Evolutionary conservation across 352 stramenopile genomes (phyloP), one percentile per base, ranked within the genome.

Genomic region (Globisporangium solare): DNA sequence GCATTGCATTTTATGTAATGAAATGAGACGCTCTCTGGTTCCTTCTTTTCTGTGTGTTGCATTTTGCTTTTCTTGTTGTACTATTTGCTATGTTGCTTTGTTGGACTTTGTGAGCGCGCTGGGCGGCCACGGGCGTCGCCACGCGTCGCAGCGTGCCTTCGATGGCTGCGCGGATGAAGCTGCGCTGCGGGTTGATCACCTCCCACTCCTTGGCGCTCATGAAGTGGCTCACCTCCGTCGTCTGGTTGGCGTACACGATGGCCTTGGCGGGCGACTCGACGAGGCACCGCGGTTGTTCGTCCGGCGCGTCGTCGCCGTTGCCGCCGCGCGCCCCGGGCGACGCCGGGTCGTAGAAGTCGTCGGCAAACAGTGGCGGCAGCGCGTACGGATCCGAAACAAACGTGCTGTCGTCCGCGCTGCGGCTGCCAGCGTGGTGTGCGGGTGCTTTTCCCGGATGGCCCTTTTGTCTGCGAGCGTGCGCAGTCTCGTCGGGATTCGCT

Each of bases 121-220:
- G 27, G 8, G 32, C 52, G 21, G 52, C 11, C 37, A 17, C 42
- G 3, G 41, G 18, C 24, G 2, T 2, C 24, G 41, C 46, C n/a
- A 15, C 21, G 27, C 32, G 24, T 0, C n/a, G 21, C 39, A 83
- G 45, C 0, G 74, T 71, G 52, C 62, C 55, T 37, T 86, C 71
- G 62, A 88, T 76, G 7, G 70, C 60, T 27, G 74, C 63, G 12
- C 78, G 73, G 27, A 83, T 88, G 51, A 32, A 60, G 60, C 78
- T 88, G 15, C 71, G 76, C 12, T 73, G 47, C 0, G 75, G 71
- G 31, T 85, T 81, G 65, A 88, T 88, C 11, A 88, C 52, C 22
- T 80, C 68, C 78, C 78, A 88, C 60, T 88, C 78, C 47, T 88
- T 88, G 15, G 71, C 61, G 24, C 63, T 82, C 78, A 88, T 86